These are phyloP conservation scores for Grosmannia huntii DNA, from an alignment of 2,329 filamentous ascomycete species.

Conservation along the genomic window DNA sequence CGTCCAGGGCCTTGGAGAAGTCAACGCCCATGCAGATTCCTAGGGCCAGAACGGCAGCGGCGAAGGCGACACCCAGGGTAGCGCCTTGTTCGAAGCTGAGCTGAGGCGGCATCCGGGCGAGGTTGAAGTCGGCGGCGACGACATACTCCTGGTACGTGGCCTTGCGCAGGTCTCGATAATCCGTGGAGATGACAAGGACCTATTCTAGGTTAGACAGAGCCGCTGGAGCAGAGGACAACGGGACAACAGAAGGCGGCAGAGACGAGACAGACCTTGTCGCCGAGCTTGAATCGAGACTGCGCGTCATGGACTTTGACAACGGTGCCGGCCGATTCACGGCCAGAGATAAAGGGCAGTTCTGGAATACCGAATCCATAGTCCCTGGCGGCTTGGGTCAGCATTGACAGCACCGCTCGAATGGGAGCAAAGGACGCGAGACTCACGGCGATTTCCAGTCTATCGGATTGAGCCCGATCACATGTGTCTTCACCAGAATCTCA, in stretches of 20 bases:
- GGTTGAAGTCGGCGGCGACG: slow-evolving; percentile 51
- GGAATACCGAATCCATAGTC: slow-evolving; percentile 62
- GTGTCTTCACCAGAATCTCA: slow-evolving; percentile 51
- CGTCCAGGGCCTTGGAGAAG: slow-evolving; percentile 37
- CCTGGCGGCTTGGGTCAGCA: slow-evolving; percentile 22
- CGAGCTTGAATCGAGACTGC: slow-evolving; percentile 36
- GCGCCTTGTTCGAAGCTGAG: slow-evolving; percentile 43
- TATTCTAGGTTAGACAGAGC: slow-evolving; percentile 13
- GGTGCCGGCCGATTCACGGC: slow-evolving; percentile 55
- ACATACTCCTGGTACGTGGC: slow-evolving; percentile 60
- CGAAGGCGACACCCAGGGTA: slow-evolving; percentile 57
- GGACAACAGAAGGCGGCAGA: neutral
- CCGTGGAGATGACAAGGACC: slow-evolving; percentile 56
- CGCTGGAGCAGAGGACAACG: neutral
- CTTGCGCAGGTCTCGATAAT: slow-evolving; percentile 61
- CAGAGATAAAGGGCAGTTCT: slow-evolving; percentile 53
- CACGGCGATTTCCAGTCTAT: slow-evolving; percentile 67
- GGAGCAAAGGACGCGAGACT: slow-evolving; percentile 16
- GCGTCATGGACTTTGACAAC: slow-evolving; percentile 35
- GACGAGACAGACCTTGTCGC: slow-evolving; percentile 34
- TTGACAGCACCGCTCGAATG: neutral
- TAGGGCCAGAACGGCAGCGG: slow-evolving; percentile 52
- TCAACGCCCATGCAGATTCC: slow-evolving; percentile 59
- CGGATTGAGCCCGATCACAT: slow-evolving; percentile 59
- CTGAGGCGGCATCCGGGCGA: slow-evolving; percentile 44